Conservation (phyloP, 2,329 filamentous ascomycete genomes). For the Paecilomyces dactylethromorphus region DNA sequence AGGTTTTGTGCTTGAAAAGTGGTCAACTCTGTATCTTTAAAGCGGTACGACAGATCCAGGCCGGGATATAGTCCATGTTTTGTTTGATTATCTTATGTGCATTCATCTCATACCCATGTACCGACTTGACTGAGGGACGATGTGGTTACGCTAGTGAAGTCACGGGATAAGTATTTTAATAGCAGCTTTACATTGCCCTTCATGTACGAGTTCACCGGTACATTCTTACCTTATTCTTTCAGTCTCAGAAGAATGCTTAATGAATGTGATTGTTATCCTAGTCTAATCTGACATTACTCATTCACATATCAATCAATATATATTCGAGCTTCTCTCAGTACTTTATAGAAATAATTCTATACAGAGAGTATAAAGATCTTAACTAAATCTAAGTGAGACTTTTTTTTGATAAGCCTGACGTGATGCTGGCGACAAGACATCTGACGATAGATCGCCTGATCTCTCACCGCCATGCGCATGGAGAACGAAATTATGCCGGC, state of each 20-base stretch:
- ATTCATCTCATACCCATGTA: neutral
- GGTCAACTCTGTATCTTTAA: neutral
- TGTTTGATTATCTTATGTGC: neutral
- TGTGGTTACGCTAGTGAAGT: neutral
- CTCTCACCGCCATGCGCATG: neutral
- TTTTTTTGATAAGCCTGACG: too few relatives aligned
- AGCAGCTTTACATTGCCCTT: neutral
- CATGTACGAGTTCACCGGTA: too few relatives aligned
- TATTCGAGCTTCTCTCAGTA: too few relatives aligned
- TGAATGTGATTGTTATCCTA: too few relatives aligned
- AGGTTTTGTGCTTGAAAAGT: neutral
- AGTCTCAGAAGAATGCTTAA: too few relatives aligned
- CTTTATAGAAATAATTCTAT: too few relatives aligned
- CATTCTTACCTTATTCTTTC: too few relatives aligned
- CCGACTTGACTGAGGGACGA: neutral
- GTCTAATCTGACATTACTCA: too few relatives aligned
- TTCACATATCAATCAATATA: too few relatives aligned
- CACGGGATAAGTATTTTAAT: neutral
- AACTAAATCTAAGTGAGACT: too few relatives aligned
- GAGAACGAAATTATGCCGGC: neutral
- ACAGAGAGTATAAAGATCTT: too few relatives aligned
- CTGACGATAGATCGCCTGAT: neutral
- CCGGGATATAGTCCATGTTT: neutral
- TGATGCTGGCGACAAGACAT: too few relatives aligned
- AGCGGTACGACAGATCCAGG: neutral